Conservation (phyloP, 2,329 filamentous ascomycete genomes). For the Trichoderma koningiopsis region DNA sequence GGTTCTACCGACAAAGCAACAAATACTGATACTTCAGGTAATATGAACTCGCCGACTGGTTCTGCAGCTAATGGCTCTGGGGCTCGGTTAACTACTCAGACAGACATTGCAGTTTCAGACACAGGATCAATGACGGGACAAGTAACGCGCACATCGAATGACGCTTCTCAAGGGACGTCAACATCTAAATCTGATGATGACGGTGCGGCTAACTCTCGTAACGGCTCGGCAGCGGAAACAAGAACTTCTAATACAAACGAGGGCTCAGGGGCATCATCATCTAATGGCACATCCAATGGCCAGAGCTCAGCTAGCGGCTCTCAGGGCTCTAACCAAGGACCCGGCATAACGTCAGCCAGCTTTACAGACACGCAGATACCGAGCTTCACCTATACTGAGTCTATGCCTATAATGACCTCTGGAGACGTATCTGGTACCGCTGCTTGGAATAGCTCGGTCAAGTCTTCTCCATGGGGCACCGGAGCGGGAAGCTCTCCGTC, state of each 20-base stretch:
- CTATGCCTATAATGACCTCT: constrained; percentile 9
- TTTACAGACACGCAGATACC: not conserved
- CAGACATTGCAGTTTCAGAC: constrained; percentile 11
- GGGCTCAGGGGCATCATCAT: not conserved
- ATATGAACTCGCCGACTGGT: not conserved
- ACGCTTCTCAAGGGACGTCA: not conserved
- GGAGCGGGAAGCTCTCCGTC: not conserved
- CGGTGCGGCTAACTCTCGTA: not conserved
- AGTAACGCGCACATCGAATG: not conserved
- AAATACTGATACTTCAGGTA: not conserved
- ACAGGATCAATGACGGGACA: constrained; percentile 22
- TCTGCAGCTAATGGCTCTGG: not conserved
- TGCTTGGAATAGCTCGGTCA: constrained; percentile 20
- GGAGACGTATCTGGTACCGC: not conserved
- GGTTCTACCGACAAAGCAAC: not conserved
- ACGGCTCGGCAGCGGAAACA: not conserved
- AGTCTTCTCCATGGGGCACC: not conserved
- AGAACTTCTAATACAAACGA: not conserved
- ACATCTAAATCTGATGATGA: not conserved
- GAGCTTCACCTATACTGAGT: not conserved
- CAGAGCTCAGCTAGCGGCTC: not conserved
- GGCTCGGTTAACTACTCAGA: not conserved
- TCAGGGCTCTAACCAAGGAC: not conserved
- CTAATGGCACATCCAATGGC: not conserved
- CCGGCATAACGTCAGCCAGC: not conserved